Conservation (phyloP, 1,284 basidiomycete genomes). For the Leccinum pseudoinsigne region DNA sequence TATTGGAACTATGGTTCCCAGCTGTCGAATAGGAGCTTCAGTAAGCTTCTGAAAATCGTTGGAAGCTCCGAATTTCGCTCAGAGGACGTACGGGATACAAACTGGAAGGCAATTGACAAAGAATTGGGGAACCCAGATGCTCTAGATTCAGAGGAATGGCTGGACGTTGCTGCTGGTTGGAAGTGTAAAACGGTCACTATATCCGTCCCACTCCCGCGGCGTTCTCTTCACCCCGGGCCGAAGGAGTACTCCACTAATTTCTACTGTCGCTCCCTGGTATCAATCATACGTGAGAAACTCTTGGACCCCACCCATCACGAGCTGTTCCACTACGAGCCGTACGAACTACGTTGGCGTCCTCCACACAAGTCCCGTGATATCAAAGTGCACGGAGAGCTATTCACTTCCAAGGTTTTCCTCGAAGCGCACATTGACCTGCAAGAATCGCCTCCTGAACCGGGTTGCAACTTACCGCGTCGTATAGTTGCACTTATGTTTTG, state of each 20-base stretch:
- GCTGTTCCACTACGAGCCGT: background rate
- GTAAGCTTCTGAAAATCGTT: background rate
- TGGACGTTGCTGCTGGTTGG: background rate
- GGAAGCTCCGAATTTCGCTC: background rate
- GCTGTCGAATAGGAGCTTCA: background rate
- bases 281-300: background rate
- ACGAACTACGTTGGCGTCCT: background rate
- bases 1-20: background rate
- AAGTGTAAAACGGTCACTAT: background rate
- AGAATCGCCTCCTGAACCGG: background rate
- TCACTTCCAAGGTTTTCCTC: background rate
- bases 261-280: background rate
- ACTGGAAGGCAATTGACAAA: background rate
- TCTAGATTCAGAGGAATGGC: background rate
- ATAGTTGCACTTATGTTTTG: background rate
- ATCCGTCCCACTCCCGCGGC: background rate
- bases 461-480: background rate
- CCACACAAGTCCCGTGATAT: background rate
- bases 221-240: background rate
- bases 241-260: background rate
- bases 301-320: background rate
- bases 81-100: background rate
- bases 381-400: background rate
- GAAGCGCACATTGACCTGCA: background rate
- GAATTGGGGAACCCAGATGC: background rate